These are phyloP conservation scores for Pinus tabuliformis DNA, from an alignment of 75 land plant genomes.

Conservation along the genomic window DNA sequence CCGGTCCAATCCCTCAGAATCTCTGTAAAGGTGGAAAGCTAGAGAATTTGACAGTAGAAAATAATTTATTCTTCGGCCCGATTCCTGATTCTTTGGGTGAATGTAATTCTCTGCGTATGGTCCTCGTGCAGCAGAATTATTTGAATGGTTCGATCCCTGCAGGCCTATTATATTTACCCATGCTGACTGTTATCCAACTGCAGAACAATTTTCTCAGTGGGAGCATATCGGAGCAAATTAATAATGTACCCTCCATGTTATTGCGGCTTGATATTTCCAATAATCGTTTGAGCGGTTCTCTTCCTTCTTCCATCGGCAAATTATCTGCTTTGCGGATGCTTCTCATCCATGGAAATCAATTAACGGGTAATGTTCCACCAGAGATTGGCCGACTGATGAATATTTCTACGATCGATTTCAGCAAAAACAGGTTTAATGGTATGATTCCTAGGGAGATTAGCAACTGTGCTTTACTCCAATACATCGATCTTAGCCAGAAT, in stretches of 20 bases:
- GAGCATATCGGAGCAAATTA: constrained; percentile 13
- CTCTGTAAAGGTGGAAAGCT: constrained; percentile 65
- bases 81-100: constrained; percentile 60
- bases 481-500: constrained; percentile 31
- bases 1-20: constrained; percentile 62
- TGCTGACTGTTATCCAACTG: constrained; percentile 38
- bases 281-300: constrained; percentile 16
- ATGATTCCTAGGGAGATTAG: constrained; percentile 26
- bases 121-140: constrained; percentile 72
- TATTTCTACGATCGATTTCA: constrained; percentile 14
- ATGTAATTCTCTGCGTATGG: constrained; percentile 58
- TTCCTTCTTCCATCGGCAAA: constrained; percentile 22
- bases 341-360: constrained; percentile 12
- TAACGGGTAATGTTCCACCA: constrained; percentile 27
- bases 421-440: constrained; percentile 21
- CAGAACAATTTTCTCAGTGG: constrained; percentile 67
- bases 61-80: constrained; percentile 63
- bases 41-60: constrained; percentile 58
- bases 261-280: constrained; percentile 22
- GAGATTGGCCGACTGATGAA: constrained; percentile 29
- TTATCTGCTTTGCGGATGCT: constrained; percentile 22
- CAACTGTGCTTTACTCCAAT: constrained; percentile 18
- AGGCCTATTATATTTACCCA: constrained; percentile 51
- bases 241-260: constrained; percentile 11
- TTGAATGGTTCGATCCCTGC: constrained; percentile 70